Evolutionary conservation across 2,329 filamentous ascomycete species (phyloP), one percentile per base, ranked within the genome.

Genomic region (Helotiales sp.): DNA sequence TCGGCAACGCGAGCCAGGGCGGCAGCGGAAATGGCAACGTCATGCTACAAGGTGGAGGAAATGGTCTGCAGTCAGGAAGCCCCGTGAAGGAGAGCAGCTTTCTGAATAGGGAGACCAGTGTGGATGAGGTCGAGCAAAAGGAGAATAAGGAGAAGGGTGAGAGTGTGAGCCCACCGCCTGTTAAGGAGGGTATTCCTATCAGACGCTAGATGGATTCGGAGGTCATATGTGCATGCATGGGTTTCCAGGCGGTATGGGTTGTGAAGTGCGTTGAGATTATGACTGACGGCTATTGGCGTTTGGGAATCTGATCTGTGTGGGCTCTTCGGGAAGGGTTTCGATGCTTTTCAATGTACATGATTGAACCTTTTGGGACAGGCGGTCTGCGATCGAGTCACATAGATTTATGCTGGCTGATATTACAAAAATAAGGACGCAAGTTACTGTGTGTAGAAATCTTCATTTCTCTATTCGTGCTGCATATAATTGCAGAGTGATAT

Each of bases 41-140:
- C 27, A n/a, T n/a, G n/a, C 57, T 75, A 63, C 74, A 66, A 67
- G 76, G 71, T 64, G 78, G 73, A 67, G 75, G 75, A 61, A 74
- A 74, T 55, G 78, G 80, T 56, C 71, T 79, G 62, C 82, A 86
- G 66, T 82, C 84, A 61, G 87, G 89, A 62, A 95, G 90, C 72
- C 93, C 93, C 1, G 85, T 95, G 68, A 97, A 96, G 78, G 93
- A 97, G 79, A 87, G 85, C 74, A 96, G 89, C 77, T 91, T 91
- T 72, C 78, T 96, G 71, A 86, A 96, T 72, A 84, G 90, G 63
- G 90, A 92, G 75, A 91, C 90, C 6, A 96, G 86, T 71, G 84
- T 76, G 53, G 86, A 89, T 57, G 78, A 85, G 61, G 71, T 77
- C 49, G 76, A 77, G 59, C 69, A 70, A 38, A 76, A 81, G 66